These are phyloP conservation scores for Eurotiales sp. DNA, from an alignment of 2,329 filamentous ascomycete genomes.

Conservation along the genomic window DNA sequence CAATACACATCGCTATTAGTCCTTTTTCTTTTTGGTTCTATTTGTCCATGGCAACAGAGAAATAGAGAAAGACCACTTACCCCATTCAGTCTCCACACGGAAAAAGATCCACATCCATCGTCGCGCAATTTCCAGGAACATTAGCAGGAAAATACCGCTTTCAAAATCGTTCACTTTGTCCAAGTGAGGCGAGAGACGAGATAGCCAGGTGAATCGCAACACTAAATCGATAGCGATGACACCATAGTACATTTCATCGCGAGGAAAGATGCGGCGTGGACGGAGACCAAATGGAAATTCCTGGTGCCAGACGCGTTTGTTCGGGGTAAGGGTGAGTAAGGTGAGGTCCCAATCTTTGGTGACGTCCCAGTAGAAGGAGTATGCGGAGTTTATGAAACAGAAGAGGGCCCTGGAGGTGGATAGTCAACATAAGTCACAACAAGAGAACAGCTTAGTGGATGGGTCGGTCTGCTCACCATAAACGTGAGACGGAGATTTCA, in stretches of 20 bases:
- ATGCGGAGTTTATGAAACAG: constrained; percentile 78
- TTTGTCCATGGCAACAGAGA: neutral
- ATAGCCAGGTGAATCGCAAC: constrained; percentile 84
- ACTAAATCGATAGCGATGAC: constrained; percentile 75
- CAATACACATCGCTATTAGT: constrained; percentile 1
- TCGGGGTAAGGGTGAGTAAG: constrained; percentile 67
- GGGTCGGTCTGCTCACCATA: constrained; percentile 44
- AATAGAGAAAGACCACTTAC: constrained; percentile 42
- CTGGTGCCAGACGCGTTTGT: constrained; percentile 35
- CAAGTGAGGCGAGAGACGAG: constrained; percentile 78
- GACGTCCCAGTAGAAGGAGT: constrained; percentile 99
- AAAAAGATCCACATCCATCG: constrained; percentile 98
- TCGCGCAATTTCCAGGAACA: constrained; percentile 79
- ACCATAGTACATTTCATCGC: constrained; percentile 72
- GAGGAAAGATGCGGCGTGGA: constrained; percentile 67
- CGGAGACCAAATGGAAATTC: constrained; percentile 76
- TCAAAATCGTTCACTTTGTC: constrained; percentile 84
- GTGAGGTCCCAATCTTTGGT: constrained; percentile 95
- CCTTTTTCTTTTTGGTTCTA: neutral
- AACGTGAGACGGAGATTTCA: constrained; percentile 52
- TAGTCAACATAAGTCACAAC: neutral
- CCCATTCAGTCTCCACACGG: constrained; percentile 89
- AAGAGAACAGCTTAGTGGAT: neutral
- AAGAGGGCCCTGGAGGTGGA: constrained; percentile 70
- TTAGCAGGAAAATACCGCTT: constrained; percentile 80